A percentile compares a stretch with the other conserved stretches of the same genome.
Evolutionary conservation across 75 land plant species (phyloP).

Genomic region (Selaginella tamariscina): DNA sequence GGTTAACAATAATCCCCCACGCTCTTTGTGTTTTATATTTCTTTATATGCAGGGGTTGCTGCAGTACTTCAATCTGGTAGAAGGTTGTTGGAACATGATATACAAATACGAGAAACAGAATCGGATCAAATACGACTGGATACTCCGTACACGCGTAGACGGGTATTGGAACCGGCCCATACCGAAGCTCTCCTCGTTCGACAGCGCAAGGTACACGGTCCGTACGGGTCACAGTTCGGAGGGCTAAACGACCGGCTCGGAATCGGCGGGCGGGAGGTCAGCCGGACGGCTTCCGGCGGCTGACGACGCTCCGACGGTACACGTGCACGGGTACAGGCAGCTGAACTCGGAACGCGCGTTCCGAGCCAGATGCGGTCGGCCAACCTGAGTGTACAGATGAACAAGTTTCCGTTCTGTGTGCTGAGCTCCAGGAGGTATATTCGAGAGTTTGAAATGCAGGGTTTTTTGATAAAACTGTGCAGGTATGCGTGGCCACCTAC

Average conservation of each 20-base stretch:
- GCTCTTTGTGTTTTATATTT: not conserved
- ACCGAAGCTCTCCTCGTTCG: not conserved
- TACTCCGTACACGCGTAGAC: not conserved
- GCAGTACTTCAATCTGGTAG: slow-evolving; percentile 4
- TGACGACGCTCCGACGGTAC: not conserved
- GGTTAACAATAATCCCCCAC: not conserved
- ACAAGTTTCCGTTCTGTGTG: slow-evolving; percentile 47
- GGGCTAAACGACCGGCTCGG: slow-evolving; percentile 7
- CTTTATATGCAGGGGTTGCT: slow-evolving; percentile 7
- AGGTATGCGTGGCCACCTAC: slow-evolving; percentile 44
- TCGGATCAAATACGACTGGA: slow-evolving; percentile 6
- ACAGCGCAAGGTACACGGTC: not conserved
- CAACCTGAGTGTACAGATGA: not conserved
- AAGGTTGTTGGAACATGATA: slow-evolving; percentile 3
- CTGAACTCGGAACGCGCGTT: slow-evolving; percentile 1
- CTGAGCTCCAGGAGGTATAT: slow-evolving; percentile 34
- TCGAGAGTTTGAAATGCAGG: too few relatives aligned
- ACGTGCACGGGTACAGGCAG: not conserved
- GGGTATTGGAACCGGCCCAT: not conserved
- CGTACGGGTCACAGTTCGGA: not conserved
- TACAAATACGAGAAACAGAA: not conserved
- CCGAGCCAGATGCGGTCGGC: not conserved
- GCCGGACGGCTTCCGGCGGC: not conserved
- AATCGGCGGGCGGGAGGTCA: not conserved
- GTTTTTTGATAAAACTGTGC: too few relatives aligned